Evolutionary conservation across 1,139 yeast species (phyloP), one percentile per base, ranked within the genome.

Genomic region (Lodderomyces elongisporus): DNA sequence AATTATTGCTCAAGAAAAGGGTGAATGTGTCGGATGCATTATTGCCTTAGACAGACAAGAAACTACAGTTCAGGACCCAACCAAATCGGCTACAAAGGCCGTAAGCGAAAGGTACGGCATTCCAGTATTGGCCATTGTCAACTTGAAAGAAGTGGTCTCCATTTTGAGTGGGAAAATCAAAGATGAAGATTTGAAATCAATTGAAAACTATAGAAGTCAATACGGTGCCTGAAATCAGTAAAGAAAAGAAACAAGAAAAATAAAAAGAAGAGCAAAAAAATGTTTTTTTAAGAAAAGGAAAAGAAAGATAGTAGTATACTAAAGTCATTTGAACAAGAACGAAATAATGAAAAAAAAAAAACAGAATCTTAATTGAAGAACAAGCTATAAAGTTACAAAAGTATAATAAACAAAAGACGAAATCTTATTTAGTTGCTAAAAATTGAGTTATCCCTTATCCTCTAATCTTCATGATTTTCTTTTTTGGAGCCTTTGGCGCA

Each of bases 41-140:
- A 85, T 91, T 51, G 95, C 96, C 16, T 74, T 91, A 49, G 98
- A 91, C 59, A 80, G 98, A 68, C 95, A 88, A 68, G 98, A 91
- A 64, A 75, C 83, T 38, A 82, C 93, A 27, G 65, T 66, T 27
- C 64, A 66, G 28, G 87, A 79, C 46, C 66, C 81, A 16, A 73
- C 71, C 31, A 58, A 69, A 46, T 82, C 93, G 43, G 95, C 96
- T 29, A 85, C 95, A 9, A 84, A 82, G 55, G 79, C 79, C 17
- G 93, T 91, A 31, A 66, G 84, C 35, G 66, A 77, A 51, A 75
- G 71, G 51, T 82, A 81, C 54, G 70, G 72, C 25, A 84, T 89
- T 38, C 96, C 96, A 3, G 95, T 91, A 16, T 57, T 83, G 40
- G 78, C 85, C 35, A 89, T 91, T 48, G 88, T 89, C 30, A 70